Evolutionary conservation across 148 eudicot species (phyloP).

Genomic region (Chenopodium suecicum): DNA sequence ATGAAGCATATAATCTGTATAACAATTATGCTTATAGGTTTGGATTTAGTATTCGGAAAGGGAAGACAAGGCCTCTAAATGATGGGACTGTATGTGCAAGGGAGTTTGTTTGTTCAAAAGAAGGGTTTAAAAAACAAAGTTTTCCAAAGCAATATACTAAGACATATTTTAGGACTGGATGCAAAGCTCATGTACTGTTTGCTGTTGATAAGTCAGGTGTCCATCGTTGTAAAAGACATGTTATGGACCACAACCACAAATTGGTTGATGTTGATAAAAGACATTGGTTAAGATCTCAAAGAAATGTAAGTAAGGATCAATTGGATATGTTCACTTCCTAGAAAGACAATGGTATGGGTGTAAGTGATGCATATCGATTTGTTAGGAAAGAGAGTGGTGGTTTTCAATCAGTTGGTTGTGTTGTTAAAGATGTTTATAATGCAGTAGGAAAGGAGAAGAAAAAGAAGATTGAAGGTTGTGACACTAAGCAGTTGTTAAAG

Average conservation of each 20-base stretch:
- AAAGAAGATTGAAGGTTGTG: background rate
- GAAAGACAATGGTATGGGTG: background rate
- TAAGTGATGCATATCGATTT: background rate
- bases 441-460: background rate
- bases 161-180: background rate
- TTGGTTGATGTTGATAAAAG: background rate
- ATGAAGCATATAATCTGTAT: background rate
- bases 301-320: background rate
- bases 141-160: background rate
- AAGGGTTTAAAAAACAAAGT: background rate
- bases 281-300: background rate
- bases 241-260: background rate
- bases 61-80: background rate
- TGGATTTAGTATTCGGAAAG: background rate
- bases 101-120: background rate
- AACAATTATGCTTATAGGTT: background rate
- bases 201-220: background rate
- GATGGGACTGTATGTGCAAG: background rate
- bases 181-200: background rate
- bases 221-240: background rate
- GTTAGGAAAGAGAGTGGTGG: background rate
- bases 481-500: background rate
- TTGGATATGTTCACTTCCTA: background rate
- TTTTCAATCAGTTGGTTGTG: background rate
- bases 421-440: background rate